Evolutionary conservation across 805 yeast genomes (phyloP).

Genomic region (Ogataea philodendri): DNA sequence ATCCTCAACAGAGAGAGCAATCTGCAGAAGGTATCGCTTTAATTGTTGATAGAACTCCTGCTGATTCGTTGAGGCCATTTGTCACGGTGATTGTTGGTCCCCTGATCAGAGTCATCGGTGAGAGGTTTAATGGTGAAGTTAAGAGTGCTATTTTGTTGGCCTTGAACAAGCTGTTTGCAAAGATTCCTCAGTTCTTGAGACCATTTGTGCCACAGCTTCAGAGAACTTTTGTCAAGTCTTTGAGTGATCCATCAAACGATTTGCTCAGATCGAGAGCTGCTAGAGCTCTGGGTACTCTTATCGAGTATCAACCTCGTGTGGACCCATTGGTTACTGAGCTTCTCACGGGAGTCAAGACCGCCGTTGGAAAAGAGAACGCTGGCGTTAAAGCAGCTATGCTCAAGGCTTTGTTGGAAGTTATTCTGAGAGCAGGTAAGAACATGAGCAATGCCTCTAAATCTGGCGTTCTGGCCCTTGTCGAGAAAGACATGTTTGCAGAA

Average conservation of each 20-base stretch:
- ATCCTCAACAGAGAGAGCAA: slow-evolving; percentile 73
- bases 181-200: slow-evolving; percentile 86
- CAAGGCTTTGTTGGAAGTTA: slow-evolving; percentile 80
- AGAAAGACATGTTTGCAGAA: slow-evolving; percentile 53
- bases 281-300: slow-evolving; percentile 80
- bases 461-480: slow-evolving; percentile 68
- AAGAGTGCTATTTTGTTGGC: slow-evolving; percentile 93
- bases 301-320: slow-evolving; percentile 87
- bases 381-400: slow-evolving; percentile 86
- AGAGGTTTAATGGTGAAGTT: slow-evolving; percentile 84
- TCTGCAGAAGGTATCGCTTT: slow-evolving; percentile 90
- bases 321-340: slow-evolving; percentile 89
- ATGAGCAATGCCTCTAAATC: slow-evolving; percentile 72
- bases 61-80: slow-evolving; percentile 76
- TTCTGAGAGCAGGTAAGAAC: slow-evolving; percentile 71
- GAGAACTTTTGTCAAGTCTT: slow-evolving; percentile 90
- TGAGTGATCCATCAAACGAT: slow-evolving; percentile 75
- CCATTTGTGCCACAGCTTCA: slow-evolving; percentile 98
- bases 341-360: slow-evolving; percentile 66
- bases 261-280: slow-evolving; percentile 82
- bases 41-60: slow-evolving; percentile 79
- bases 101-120: slow-evolving; percentile 95
- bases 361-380: slow-evolving; percentile 44
- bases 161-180: slow-evolving; percentile 68
- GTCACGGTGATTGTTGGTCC: slow-evolving; percentile 97